phyloP scores from a whole-genome alignment of 345 rosid species.

The Boechera divaricarpa region DNA sequence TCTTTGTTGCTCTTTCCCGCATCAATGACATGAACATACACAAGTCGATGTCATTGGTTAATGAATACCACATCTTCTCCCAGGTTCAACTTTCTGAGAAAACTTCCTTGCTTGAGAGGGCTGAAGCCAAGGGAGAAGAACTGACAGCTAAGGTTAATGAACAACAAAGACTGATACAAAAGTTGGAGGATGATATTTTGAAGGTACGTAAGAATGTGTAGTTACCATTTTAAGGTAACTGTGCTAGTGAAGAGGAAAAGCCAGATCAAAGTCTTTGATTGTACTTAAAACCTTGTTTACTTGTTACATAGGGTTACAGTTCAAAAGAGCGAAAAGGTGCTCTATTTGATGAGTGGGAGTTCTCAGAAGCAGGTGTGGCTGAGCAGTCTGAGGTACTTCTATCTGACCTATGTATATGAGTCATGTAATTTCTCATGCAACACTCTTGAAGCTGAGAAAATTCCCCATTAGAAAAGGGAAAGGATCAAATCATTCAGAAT shows the following conservation, averaged over 20 bases:
- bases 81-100: conserved; percentile 91
- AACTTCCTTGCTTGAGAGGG: conserved; percentile 70
- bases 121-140: conserved; percentile 76
- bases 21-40: conserved; percentile 2
- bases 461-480: conserved; percentile 1
- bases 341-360: conserved; percentile 90
- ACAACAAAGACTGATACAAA: conserved; percentile 87
- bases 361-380: conserved; percentile 72
- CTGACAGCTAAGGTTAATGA: conserved; percentile 73
- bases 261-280: background rate
- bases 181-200: conserved; percentile 94
- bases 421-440: conserved; percentile 10
- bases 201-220: conserved; percentile 58
- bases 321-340: conserved; percentile 80
- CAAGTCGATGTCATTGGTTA: conserved; percentile 16
- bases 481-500: background rate
- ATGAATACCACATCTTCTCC: conserved; percentile 29
- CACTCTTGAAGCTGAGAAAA: conserved; percentile 10
- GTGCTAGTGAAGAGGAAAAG: conserved; percentile 9
- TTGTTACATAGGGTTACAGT: conserved; percentile 70
- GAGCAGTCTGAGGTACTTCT: conserved; percentile 75
- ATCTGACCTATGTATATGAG: conserved; percentile 16
- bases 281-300: conserved; percentile 11
- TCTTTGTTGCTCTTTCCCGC: conserved; percentile 19
- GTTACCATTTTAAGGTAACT: conserved; percentile 13